Evolutionary conservation across 2,329 filamentous ascomycete genomes (phyloP).

Genomic region (Colletotrichum sp.): DNA sequence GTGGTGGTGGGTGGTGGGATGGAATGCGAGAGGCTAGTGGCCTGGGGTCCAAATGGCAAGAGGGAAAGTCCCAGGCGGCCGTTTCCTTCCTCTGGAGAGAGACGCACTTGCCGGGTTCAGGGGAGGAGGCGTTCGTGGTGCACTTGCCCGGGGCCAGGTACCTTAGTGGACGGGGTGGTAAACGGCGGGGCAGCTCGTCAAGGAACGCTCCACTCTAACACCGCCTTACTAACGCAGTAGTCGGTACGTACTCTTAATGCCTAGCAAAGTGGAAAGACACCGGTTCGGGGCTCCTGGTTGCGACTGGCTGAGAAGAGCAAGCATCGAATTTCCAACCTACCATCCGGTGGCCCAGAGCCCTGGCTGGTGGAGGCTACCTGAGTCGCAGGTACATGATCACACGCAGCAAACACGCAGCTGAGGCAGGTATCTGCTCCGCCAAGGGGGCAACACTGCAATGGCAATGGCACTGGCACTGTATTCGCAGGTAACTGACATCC

Average conservation of each 20-base stretch:
- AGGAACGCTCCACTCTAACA: background rate
- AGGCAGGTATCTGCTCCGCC: background rate
- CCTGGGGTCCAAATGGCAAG: background rate
- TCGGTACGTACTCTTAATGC: background rate
- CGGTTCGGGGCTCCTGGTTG: conserved; percentile 3
- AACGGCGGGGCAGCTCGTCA: background rate
- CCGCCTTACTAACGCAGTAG: background rate
- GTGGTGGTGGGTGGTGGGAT: background rate
- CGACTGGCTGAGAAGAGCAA: conserved; percentile 11
- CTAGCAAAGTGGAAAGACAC: background rate
- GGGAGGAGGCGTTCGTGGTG: background rate
- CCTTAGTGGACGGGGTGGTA: background rate
- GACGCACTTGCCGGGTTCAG: conserved; percentile 6
- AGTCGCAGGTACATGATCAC: conserved; percentile 17
- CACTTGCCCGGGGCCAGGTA: background rate
- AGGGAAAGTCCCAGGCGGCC: conserved; percentile 2
- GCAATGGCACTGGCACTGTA: background rate
- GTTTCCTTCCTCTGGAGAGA: conserved; percentile 12
- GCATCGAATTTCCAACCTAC: conserved; percentile 12
- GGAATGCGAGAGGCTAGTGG: background rate
- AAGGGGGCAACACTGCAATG: background rate
- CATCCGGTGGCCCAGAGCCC: conserved; percentile 8
- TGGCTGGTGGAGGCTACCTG: conserved; percentile 5
- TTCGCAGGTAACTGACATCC: background rate
- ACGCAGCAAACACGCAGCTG: background rate